Evolutionary conservation across 2,329 filamentous ascomycete species (phyloP).

Genomic region (Fusarium nematophilum): DNA sequence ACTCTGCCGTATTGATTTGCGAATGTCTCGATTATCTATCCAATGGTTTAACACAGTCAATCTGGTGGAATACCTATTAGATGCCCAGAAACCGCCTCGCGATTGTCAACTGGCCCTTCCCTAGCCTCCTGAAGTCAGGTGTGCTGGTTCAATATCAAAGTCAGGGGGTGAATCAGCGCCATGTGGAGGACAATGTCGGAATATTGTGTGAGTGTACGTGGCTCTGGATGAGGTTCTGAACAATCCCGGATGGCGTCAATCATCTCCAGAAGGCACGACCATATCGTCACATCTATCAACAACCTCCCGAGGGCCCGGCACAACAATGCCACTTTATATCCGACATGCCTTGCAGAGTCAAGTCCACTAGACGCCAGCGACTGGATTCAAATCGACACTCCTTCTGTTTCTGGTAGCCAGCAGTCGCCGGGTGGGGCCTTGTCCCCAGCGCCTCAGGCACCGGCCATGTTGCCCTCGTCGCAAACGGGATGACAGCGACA

Average conservation of each 20-base stretch:
- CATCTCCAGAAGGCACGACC: too few relatives aligned
- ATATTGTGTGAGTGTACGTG: too few relatives aligned
- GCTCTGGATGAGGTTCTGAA: not conserved
- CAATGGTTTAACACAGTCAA: too few relatives aligned
- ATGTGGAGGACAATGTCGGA: not conserved
- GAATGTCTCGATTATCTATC: too few relatives aligned
- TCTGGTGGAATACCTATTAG: too few relatives aligned
- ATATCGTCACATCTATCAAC: not conserved
- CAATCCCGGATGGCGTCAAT: not conserved
- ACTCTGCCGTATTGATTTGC: too few relatives aligned
- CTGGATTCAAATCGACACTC: not conserved
- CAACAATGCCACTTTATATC: not conserved
- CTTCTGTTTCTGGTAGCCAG: not conserved
- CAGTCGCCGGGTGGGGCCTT: not conserved
- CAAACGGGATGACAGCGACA: slow-evolving; percentile 6
- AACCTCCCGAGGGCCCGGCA: not conserved
- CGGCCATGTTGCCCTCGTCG: slow-evolving; percentile 6
- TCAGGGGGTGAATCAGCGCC: not conserved
- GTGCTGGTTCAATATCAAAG: not conserved
- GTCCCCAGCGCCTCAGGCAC: not conserved
- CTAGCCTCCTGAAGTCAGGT: slow-evolving; percentile 31
- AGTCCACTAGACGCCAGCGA: not conserved
- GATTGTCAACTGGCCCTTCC: not conserved
- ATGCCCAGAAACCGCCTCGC: too few relatives aligned
- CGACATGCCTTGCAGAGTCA: not conserved